Evolutionary conservation across 768 basidiomycete species (phyloP).

Genomic region (Boletus tomentosulus): DNA sequence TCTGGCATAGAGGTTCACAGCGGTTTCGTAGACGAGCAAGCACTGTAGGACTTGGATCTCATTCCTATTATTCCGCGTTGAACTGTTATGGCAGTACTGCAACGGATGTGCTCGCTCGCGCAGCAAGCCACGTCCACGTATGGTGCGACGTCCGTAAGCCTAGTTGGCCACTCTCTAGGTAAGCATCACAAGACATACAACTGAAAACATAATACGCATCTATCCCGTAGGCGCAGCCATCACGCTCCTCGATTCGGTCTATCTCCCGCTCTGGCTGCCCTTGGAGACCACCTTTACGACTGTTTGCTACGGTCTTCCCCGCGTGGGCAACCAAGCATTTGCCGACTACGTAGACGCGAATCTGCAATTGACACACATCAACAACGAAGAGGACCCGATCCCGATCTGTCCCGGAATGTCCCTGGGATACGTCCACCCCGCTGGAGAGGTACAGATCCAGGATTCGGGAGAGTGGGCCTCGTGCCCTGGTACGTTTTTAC

Average conservation of each 20-base stretch:
- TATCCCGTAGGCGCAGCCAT: conserved; percentile 32
- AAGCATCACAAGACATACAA: not conserved
- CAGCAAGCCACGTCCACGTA: conserved; percentile 35
- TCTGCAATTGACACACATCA: conserved; percentile 47
- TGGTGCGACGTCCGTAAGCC: conserved; percentile 35
- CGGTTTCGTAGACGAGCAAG: conserved; percentile 46
- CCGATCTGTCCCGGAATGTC: conserved; percentile 34
- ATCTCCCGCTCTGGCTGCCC: conserved; percentile 37
- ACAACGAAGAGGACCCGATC: conserved; percentile 43
- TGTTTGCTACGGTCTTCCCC: conserved; percentile 34
- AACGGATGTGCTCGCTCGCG: conserved; percentile 38
- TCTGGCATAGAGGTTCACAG: conserved; percentile 40
- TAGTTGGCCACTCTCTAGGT: conserved; percentile 46
- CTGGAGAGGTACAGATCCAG: conserved; percentile 42
- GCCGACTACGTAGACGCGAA: conserved; percentile 52
- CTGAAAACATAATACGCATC: not conserved
- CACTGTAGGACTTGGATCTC: conserved; percentile 30
- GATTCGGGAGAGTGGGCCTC: conserved; percentile 46
- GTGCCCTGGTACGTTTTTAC: conserved; percentile 42
- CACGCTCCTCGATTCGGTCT: conserved; percentile 37
- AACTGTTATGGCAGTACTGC: conserved; percentile 33
- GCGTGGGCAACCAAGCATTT: conserved; percentile 56
- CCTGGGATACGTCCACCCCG: conserved; percentile 39
- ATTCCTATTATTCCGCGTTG: not conserved
- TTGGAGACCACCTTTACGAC: conserved; percentile 29